These are phyloP conservation scores for Cladosporium phlei DNA, from an alignment of 2,329 filamentous ascomycete species.

Conservation along the genomic window DNA sequence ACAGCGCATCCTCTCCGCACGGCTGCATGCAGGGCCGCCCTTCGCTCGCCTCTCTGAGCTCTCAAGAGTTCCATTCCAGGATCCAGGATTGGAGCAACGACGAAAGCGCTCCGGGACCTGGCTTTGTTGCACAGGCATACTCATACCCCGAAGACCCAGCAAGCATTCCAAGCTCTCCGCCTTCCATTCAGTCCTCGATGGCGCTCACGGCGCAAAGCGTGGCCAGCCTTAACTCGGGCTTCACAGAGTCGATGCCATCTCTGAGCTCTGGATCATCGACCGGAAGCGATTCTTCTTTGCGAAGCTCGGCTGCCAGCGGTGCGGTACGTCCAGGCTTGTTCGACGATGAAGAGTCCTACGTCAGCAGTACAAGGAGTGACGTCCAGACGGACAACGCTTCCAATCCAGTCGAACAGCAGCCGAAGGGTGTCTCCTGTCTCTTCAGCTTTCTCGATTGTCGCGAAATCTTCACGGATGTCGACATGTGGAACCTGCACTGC, in stretches of 20 bases:
- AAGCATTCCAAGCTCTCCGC: slow-evolving; percentile 1
- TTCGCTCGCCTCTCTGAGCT: background rate
- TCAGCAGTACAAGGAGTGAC: background rate
- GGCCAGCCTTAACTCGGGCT: background rate
- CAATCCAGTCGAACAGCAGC: background rate
- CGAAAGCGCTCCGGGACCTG: background rate
- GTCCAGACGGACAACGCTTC: background rate
- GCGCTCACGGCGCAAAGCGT: background rate
- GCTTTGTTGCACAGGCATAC: background rate
- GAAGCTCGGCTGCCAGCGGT: background rate
- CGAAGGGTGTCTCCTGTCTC: slow-evolving; percentile 12
- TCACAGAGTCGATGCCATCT: slow-evolving; percentile 1
- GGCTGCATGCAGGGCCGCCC: slow-evolving; percentile 6
- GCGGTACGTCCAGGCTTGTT: background rate
- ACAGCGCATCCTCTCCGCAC: slow-evolving; percentile 9
- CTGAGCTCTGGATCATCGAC: background rate
- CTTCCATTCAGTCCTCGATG: background rate
- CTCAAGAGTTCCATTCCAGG: background rate
- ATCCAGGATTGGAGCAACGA: slow-evolving; percentile 1
- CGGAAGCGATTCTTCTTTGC: slow-evolving; percentile 5
- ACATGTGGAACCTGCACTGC: slow-evolving; percentile 19
- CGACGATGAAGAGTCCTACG: slow-evolving; percentile 1
- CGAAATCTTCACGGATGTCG: slow-evolving; percentile 1
- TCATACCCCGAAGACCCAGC: slow-evolving; percentile 2
- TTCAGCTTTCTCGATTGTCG: slow-evolving; percentile 20